Evolutionary conservation across 768 basidiomycete species (phyloP).

Genomic region (Mycena capillaripes): DNA sequence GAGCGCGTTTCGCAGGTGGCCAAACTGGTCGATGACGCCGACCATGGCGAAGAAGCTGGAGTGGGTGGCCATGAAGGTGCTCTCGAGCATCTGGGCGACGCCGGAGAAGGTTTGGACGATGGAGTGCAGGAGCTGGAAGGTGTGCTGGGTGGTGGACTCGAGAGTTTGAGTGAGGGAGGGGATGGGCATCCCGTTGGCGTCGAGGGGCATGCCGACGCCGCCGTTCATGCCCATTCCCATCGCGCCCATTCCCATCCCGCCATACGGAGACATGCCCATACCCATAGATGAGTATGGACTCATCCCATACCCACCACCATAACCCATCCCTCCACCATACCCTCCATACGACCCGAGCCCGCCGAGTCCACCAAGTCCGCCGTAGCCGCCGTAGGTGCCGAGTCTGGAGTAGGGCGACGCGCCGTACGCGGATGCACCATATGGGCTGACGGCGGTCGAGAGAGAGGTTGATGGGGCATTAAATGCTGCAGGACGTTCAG

Average conservation of each 20-base stretch:
- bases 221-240: slow-evolving; percentile 51
- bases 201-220: slow-evolving; percentile 64
- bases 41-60: slow-evolving; percentile 97
- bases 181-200: slow-evolving; percentile 66
- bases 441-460: slow-evolving; percentile 54
- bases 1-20: slow-evolving; percentile 90
- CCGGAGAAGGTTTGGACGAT: slow-evolving; percentile 97
- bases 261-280: slow-evolving; percentile 31
- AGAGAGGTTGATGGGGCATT: slow-evolving; percentile 40
- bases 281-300: slow-evolving; percentile 41
- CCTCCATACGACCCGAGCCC: slow-evolving; percentile 43
- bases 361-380: slow-evolving; percentile 49
- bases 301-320: slow-evolving; percentile 39
- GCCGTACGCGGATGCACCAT: slow-evolving; percentile 55
- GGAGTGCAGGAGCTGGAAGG: slow-evolving; percentile 93
- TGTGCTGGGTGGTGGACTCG: slow-evolving; percentile 90
- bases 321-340: slow-evolving; percentile 44
- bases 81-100: slow-evolving; percentile 97
- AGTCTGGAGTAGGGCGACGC: slow-evolving; percentile 60
- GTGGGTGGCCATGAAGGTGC: slow-evolving; percentile 97
- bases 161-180: slow-evolving; percentile 88
- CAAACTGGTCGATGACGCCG: slow-evolving; percentile 95
- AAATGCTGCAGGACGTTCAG: slow-evolving; percentile 74
- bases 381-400: slow-evolving; percentile 51
- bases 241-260: slow-evolving; percentile 49